Percentiles rank a stretch among this genome's conserved stretches.
phyloP scores from a whole-genome alignment of 495 filamentous ascomycete genomes.

The Peziza echinospora region DNA sequence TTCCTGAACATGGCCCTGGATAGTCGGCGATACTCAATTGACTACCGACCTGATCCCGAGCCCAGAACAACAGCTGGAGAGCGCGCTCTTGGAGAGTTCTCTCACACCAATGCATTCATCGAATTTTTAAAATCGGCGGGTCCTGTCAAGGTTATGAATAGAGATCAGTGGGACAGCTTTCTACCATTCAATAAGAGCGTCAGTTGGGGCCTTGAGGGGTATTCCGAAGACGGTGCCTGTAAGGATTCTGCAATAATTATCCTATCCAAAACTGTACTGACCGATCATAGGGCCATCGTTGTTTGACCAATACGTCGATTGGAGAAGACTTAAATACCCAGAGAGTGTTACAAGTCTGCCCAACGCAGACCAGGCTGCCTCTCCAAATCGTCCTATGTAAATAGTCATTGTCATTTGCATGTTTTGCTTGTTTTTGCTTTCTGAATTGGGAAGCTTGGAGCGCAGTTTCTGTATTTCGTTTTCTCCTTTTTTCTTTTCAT shows the following conservation, averaged over 20 bases:
- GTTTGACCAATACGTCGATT: conserved; percentile 16
- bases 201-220: conserved; percentile 9
- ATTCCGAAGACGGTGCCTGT: conserved; percentile 16
- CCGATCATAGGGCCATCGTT: conserved; percentile 14
- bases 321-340: conserved; percentile 14
- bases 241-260: conserved; percentile 2
- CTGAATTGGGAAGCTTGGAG: not conserved
- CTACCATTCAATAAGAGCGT: conserved; percentile 16
- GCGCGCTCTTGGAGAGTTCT: conserved; percentile 4
- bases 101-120: conserved; percentile 14
- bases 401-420: not conserved
- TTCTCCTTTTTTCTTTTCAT: not conserved
- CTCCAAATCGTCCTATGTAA: not conserved
- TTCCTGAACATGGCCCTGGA: conserved; percentile 13
- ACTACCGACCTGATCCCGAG: not conserved
- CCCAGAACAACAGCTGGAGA: not conserved
- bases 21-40: conserved; percentile 3
- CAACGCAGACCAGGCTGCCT: not conserved
- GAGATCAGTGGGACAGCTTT: conserved; percentile 18
- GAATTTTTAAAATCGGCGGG: conserved; percentile 11
- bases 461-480: not conserved
- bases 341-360: not conserved
- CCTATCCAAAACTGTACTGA: not conserved
- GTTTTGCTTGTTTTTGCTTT: not conserved
- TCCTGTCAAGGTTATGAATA: conserved; percentile 15